phyloP scores from a whole-genome alignment of 345 rosid genomes.

The Citrus cavaleriei region DNA sequence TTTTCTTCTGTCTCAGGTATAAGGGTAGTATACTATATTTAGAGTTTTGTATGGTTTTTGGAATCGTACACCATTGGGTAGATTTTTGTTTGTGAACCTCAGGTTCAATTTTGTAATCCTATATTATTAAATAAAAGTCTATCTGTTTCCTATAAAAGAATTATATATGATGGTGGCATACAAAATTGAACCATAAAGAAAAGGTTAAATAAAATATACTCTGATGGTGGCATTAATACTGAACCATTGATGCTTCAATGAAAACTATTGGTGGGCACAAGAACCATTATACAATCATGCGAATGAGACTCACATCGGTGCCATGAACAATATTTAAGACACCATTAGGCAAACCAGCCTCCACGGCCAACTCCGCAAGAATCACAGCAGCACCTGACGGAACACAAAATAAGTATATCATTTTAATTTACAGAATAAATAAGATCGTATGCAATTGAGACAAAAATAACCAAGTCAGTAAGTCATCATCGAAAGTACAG shows the following conservation, averaged over 20 bases:
- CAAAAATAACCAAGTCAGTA: neutral
- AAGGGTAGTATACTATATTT: too few relatives aligned
- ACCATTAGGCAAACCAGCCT: conserved; percentile 93
- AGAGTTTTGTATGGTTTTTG: too few relatives aligned
- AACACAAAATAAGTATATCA: neutral
- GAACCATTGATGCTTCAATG: neutral
- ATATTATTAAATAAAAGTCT: too few relatives aligned
- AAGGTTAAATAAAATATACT: neutral
- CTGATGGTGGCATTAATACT: neutral
- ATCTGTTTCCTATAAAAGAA: too few relatives aligned
- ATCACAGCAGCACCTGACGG: conserved; percentile 80
- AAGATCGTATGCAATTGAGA: neutral
- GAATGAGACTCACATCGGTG: conserved; percentile 53
- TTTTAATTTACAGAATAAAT: conserved; percentile 1
- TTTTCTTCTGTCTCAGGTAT: too few relatives aligned
- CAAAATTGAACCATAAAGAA: too few relatives aligned
- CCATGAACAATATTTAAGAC: conserved; percentile 93
- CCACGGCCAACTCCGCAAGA: conserved; percentile 90
- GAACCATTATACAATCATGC: neutral
- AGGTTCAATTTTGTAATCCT: too few relatives aligned
- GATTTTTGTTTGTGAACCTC: too few relatives aligned
- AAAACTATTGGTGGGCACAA: neutral
- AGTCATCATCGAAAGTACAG: neutral
- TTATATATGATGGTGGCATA: too few relatives aligned
- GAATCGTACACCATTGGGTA: too few relatives aligned